Base-by-base conservation (phyloP, 2,329 filamentous ascomycete genomes). In the Knoxdaviesia capensis region DNA sequence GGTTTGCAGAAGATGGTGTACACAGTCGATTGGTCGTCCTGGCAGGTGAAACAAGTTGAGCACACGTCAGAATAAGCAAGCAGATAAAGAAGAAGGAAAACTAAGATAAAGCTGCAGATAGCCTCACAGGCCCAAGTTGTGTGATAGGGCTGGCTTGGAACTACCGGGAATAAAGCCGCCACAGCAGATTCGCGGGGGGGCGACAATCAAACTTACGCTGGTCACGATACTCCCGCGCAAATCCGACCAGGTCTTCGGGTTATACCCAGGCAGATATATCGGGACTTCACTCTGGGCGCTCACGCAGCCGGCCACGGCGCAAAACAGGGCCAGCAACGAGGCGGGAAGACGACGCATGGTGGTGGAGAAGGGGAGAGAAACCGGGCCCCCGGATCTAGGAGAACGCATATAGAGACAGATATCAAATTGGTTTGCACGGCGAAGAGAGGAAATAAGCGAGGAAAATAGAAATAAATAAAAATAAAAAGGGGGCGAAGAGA, bases 1-100 rank as follows among this genome's bases (percentile, higher is more conserved):
- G 61, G 56, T 7, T 59, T 59, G 45, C 65, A 68, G 49, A 68
- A 68, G 36, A 68, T 61, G 44, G 64, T 67, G 46, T 65, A 68
- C 29, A 62, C 61, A 10, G 65, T 68, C 45, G 59, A 53, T 30
- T 51, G 49, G 36, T 51, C 47, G 44, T 66, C 54, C 62, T 65
- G 47, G 20, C 33, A 41, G 29, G 6, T 8, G 30, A 7, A 41
- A 37, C 34, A 34, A 9, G 29, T 43, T 47, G 29, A 48, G 45
- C 31, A n/a, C 37, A n/a, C 37, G 7, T 29, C 8, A 10, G 9
- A 34, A 41, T 34, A 6, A 11, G 30, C n/a, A 2, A 7, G 10
- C 37, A 43, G 20, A 20, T 20, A 20, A 20, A 20, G 20, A 20
- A 20, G 20, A 20, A 3, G 20, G 20, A 20, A 20, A 20, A 20